phyloP scores from a whole-genome alignment of 768 basidiomycete species.

The Arthromyces matolae region DNA sequence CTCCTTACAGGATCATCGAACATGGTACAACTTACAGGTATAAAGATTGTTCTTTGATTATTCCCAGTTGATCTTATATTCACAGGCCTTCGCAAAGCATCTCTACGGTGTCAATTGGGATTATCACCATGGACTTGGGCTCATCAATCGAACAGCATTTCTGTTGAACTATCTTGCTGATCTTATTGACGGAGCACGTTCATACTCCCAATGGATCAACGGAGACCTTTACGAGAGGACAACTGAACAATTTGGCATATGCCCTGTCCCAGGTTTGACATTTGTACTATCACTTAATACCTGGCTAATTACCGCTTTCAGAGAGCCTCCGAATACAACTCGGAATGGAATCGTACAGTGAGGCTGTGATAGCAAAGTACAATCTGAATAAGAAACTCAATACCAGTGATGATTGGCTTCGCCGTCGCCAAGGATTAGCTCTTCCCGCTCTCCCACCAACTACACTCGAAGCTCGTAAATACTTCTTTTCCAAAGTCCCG shows the following conservation, averaged over 20 bases:
- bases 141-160: slow-evolving; percentile 17
- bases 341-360: neutral
- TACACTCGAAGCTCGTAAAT: slow-evolving; percentile 14
- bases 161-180: slow-evolving; percentile 20
- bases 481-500: slow-evolving; percentile 1
- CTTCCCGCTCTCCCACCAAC: slow-evolving; percentile 21
- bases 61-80: neutral
- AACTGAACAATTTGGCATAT: slow-evolving; percentile 19
- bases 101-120: slow-evolving; percentile 3
- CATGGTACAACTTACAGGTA: slow-evolving; percentile 18
- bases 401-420: slow-evolving; percentile 19
- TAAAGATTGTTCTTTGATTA: neutral
- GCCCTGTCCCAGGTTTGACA: slow-evolving; percentile 19
- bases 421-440: slow-evolving; percentile 19
- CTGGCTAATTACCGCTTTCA: neutral
- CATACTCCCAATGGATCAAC: slow-evolving; percentile 21
- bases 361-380: neutral
- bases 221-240: slow-evolving; percentile 22
- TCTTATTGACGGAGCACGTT: slow-evolving; percentile 10
- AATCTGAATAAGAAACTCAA: slow-evolving; percentile 11
- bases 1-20: slow-evolving; percentile 21
- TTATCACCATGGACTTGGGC: slow-evolving; percentile 11
- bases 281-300: neutral
- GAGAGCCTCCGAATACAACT: neutral
- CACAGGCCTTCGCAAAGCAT: slow-evolving; percentile 20